Conservation (phyloP, 176 grass and related monocot genomes). For the Poa pratensis region DNA sequence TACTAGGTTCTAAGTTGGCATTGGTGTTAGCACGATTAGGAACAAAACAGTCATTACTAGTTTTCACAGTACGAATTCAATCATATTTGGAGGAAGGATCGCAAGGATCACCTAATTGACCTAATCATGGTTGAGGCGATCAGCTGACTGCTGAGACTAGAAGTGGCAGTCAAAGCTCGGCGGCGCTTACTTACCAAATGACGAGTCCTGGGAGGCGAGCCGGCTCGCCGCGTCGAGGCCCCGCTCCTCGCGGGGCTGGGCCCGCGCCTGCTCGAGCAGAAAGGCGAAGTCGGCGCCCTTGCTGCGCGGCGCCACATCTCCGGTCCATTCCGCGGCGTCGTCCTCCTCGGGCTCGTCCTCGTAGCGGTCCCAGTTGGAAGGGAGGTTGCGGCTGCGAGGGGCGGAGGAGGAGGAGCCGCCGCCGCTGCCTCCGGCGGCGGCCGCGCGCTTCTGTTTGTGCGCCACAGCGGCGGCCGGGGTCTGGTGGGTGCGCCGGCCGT, state of each 20-base stretch:
- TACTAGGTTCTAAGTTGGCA: neutral
- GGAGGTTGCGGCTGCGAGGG: constrained; percentile 56
- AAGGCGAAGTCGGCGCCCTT: constrained; percentile 80
- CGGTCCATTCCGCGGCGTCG: constrained; percentile 18
- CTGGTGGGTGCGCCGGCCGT: constrained; percentile 67
- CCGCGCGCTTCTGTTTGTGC: constrained; percentile 64
- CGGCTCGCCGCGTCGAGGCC: constrained; percentile 24
- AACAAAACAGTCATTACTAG: neutral
- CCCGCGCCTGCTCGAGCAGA: constrained; percentile 74
- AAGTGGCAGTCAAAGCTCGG: neutral
- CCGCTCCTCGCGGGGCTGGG: constrained; percentile 48
- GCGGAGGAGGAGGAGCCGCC: constrained; percentile 1
- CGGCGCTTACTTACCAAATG: constrained; percentile 47
- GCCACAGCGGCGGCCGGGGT: constrained; percentile 61
- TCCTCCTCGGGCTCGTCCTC: constrained; percentile 47
- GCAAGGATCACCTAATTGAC: constrained; percentile 3
- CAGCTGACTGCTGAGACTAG: neutral
- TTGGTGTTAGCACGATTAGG: neutral
- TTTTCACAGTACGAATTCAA: neutral
- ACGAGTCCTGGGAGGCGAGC: constrained; percentile 46
- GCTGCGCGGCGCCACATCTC: constrained; percentile 67
- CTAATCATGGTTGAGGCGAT: neutral
- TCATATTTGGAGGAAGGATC: constrained; percentile 11
- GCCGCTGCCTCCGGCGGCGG: neutral
- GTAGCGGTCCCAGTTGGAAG: constrained; percentile 83